Conservation (phyloP, 768 basidiomycete genomes). For the Serpula lacrymans region DNA sequence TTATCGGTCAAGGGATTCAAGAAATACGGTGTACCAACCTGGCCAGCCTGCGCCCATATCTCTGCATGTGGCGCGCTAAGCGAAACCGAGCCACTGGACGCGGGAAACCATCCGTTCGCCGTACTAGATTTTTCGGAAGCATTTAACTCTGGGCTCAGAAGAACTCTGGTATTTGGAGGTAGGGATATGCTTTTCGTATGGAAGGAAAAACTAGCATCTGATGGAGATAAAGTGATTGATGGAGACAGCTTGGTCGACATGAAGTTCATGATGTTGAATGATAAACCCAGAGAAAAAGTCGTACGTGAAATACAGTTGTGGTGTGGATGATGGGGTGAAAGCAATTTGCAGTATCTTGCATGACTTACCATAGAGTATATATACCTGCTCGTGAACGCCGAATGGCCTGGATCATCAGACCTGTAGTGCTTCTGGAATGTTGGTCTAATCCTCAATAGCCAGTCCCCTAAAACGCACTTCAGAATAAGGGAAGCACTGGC, state of each 20-base stretch:
- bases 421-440: slow-evolving; percentile 13
- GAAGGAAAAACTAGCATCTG: slow-evolving; percentile 34
- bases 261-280: slow-evolving; percentile 1
- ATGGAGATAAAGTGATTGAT: slow-evolving; percentile 31
- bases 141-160: slow-evolving; percentile 27
- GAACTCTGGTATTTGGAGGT: slow-evolving; percentile 22
- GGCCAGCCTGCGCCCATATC: slow-evolving; percentile 42
- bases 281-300: slow-evolving; percentile 7
- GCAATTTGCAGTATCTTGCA: neutral
- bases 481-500: slow-evolving; percentile 13
- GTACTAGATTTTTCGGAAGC: slow-evolving; percentile 20
- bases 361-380: neutral
- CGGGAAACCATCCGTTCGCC: slow-evolving; percentile 43
- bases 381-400: too few species aligned
- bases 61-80: slow-evolving; percentile 43
- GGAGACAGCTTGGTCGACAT: slow-evolving; percentile 27
- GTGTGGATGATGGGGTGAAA: neutral
- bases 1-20: neutral
- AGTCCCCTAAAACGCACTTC: slow-evolving; percentile 15
- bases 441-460: slow-evolving; percentile 11
- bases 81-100: slow-evolving; percentile 28
- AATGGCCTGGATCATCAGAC: slow-evolving; percentile 3
- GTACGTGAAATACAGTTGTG: neutral
- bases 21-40: slow-evolving; percentile 27
- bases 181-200: slow-evolving; percentile 35